These are phyloP conservation scores for Suillus tomentosus DNA, from an alignment of 768 basidiomycete genomes.

Conservation along the genomic window DNA sequence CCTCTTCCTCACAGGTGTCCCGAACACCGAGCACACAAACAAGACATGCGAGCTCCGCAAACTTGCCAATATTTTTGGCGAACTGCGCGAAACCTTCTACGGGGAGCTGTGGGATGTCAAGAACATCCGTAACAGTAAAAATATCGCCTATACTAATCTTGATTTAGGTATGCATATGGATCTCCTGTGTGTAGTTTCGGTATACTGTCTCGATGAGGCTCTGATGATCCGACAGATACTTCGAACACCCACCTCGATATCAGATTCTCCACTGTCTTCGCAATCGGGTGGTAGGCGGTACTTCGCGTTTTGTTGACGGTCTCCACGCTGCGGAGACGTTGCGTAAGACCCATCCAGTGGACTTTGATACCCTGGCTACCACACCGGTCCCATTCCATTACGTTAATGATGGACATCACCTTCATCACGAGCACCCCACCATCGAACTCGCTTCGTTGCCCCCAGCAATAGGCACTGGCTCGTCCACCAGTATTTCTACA, in stretches of 20 bases:
- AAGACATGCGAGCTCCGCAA: slow-evolving; percentile 63
- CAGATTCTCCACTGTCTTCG: slow-evolving; percentile 91
- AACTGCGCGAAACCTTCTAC: slow-evolving; percentile 87
- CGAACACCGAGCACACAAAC: slow-evolving; percentile 58
- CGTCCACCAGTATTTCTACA: slow-evolving; percentile 3
- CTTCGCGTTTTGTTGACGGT: slow-evolving; percentile 86
- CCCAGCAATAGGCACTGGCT: slow-evolving; percentile 14
- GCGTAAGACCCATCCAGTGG: slow-evolving; percentile 43
- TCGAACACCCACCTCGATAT: slow-evolving; percentile 87
- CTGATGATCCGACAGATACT: slow-evolving; percentile 61
- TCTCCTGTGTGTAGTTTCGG: slow-evolving; percentile 64
- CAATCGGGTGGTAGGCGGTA: slow-evolving; percentile 81
- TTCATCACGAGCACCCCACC: slow-evolving; percentile 71
- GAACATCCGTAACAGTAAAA: slow-evolving; percentile 70
- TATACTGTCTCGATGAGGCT: background rate
- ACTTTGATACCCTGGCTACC: slow-evolving; percentile 59
- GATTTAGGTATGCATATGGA: slow-evolving; percentile 92
- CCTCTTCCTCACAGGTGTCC: slow-evolving; percentile 71
- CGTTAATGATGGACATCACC: slow-evolving; percentile 85
- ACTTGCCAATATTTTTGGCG: slow-evolving; percentile 71
- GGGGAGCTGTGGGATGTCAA: slow-evolving; percentile 88
- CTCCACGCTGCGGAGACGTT: slow-evolving; percentile 63
- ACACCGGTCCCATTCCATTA: slow-evolving; percentile 88
- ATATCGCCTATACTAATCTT: slow-evolving; percentile 94
- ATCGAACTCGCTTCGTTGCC: slow-evolving; percentile 54